Base-by-base conservation (phyloP, 2,329 filamentous ascomycete species). In the Fusarium goolgardi region DNA sequence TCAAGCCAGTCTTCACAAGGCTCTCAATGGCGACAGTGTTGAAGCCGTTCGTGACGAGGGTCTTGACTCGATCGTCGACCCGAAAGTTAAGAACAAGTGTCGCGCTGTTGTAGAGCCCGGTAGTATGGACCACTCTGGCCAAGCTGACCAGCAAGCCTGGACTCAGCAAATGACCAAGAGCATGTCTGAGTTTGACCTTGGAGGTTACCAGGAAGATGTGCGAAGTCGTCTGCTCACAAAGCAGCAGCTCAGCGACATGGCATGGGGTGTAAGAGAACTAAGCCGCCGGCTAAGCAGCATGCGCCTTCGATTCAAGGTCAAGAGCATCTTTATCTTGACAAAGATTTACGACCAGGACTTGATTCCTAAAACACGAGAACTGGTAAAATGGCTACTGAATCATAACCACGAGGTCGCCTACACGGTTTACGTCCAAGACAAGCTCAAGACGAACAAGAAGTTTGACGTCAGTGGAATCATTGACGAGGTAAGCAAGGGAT, bases 241-340 rank as follows among this genome's bases (percentile, higher is more conserved):
- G 82, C 94, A 92, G 78, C 93, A 99, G 79, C 84, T 99, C 41
- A 94, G 91, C 16, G 96, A 98, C 73, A 98, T 99, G 95, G 94
- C 95, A 0, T 94, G 95, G 88, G 94, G 95, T 27, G 96, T 98
- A 59, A 86, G 96, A 47, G 93, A 97, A 79, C 82, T 99, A 60
- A 95, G 92, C 31, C 91, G 97, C 75, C 91, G 92, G 63, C 81
- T 98, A 61, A 92, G 93, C 52, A 94, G 90, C 78, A 90, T 98
- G 77, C 88, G 90, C 59, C 84, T 99, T 65, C 92, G 91, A 77
- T 88, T 97, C 69, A 90, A 90, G 54, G 93, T 97, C 69, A 88
- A 88, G 76, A 91, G 88, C 57, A 89, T 99, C 31, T 97, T 98
- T 74, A 81, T 99, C 32, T 82, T 99, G 49, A 96, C 93, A 41